Evolutionary conservation across 2,329 filamentous ascomycete genomes (phyloP), one percentile per base, ranked within the genome.

Genomic region (Claviceps arundinis): DNA sequence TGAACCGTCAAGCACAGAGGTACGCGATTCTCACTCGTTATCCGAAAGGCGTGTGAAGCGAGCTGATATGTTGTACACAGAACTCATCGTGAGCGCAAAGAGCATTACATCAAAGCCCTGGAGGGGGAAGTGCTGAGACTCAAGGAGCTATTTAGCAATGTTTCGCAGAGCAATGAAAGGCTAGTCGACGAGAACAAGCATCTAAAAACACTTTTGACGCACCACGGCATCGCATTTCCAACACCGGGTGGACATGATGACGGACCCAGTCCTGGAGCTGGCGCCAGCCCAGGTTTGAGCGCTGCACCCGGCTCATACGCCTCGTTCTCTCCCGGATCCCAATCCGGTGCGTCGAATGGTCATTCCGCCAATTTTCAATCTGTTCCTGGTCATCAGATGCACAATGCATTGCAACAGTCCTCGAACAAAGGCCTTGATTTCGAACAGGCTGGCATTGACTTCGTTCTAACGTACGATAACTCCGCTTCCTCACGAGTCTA

Each of bases 1-100:
- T 97, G 55, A 97, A 97, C 65, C 81, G 93, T 57, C 91, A 97
- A 71, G 93, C 93, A 34, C 93, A 97, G 69, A 85, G 90, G 90
- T 94, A 80, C 60, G 69, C 56, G 6, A 22, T 11, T 37, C 8
- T 2, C 5, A n/a, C n/a, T 14, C 30, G 24, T 41, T 1, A 30
- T 37, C 14, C 14, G 14, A n/a, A 13, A 26, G n/a, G 22, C 19
- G 42, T 7, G 42, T 26, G 7, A 13, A 48, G 24, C 5, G 14
- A 22, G 6, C 38, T 37, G 24, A 47, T 34, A 37, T 42, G 8
- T 37, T 17, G 14, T 49, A 16, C 45, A 5, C 40, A 95, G 93
- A 64, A 97, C 93, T 17, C 93, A 98, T 68, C 89, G 93, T 52
- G 93, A 97, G 70, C 82, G 93, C 59, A 97, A 97, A 67, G 93